A percentile compares a stretch with the other conserved stretches of the same genome.
Evolutionary conservation across 768 basidiomycete species (phyloP).

Genomic region (Chalciporus pseudorubinellus): DNA sequence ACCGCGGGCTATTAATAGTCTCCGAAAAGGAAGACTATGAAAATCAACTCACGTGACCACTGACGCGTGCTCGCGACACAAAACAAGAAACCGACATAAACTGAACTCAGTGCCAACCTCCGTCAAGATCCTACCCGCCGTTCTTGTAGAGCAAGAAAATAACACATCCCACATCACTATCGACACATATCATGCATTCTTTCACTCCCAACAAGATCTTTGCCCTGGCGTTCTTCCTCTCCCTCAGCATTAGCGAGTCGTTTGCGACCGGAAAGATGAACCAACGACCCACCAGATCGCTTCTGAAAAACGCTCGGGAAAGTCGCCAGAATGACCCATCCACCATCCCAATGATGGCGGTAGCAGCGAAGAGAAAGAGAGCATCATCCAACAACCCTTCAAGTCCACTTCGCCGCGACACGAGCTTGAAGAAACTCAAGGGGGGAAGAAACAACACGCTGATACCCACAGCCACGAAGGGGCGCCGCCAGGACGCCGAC

Average conservation of each 20-base stretch:
- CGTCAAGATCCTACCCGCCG: neutral
- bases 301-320: neutral
- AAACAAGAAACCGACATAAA: neutral
- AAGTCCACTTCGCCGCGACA: neutral
- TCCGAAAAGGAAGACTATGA: too few species aligned
- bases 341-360: neutral
- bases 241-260: slow-evolving; percentile 5
- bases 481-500: slow-evolving; percentile 22
- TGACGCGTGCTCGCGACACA: slow-evolving; percentile 1
- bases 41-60: too few species aligned
- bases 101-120: neutral
- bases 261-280: neutral
- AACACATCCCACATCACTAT: neutral
- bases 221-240: slow-evolving; percentile 11
- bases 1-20: too few species aligned
- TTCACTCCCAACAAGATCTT: slow-evolving; percentile 12
- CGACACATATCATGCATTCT: slow-evolving; percentile 5
- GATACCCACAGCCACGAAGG: slow-evolving; percentile 14
- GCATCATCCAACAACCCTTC: neutral
- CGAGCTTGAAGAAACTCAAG: neutral
- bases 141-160: slow-evolving; percentile 17
- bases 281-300: neutral
- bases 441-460: neutral
- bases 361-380: neutral
- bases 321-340: slow-evolving; percentile 5